phyloP scores from a whole-genome alignment of 2,329 filamentous ascomycete genomes.

The Apiospora sp. region DNA sequence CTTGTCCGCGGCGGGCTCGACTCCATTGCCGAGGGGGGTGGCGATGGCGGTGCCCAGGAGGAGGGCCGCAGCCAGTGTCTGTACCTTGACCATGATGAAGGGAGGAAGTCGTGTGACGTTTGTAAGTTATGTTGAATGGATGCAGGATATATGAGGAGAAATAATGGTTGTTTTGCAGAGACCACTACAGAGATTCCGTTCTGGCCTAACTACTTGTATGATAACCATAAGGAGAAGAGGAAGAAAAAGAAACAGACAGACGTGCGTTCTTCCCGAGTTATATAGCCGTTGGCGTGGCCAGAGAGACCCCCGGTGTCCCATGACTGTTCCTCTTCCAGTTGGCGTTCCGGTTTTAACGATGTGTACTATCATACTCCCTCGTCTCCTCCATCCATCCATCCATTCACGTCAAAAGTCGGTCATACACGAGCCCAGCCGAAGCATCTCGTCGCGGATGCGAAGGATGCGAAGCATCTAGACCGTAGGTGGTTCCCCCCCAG shows the following conservation, averaged over 20 bases:
- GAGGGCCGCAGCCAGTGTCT: background rate
- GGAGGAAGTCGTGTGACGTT: background rate
- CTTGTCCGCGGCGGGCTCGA: background rate
- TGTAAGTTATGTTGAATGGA: background rate
- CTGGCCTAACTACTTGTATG: background rate
- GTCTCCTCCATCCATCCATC: background rate
- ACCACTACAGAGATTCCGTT: background rate
- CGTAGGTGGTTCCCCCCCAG: background rate
- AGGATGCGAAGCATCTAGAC: background rate
- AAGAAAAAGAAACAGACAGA: background rate
- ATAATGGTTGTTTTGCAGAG: background rate
- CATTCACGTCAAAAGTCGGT: background rate
- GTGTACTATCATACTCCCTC: background rate
- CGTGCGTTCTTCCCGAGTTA: background rate
- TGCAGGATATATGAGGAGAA: background rate
- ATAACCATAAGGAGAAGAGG: background rate
- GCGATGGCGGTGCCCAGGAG: background rate
- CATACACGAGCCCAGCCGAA: background rate
- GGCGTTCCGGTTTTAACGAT: background rate
- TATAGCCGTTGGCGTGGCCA: background rate
- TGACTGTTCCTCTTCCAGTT: background rate
- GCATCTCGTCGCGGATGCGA: background rate
- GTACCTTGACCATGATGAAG: conserved; percentile 1
- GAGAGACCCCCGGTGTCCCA: background rate
- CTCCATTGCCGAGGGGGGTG: conserved; percentile 5